Base-by-base conservation (phyloP, 768 basidiomycete genomes). In the Leucogyrophana mollusca region DNA sequence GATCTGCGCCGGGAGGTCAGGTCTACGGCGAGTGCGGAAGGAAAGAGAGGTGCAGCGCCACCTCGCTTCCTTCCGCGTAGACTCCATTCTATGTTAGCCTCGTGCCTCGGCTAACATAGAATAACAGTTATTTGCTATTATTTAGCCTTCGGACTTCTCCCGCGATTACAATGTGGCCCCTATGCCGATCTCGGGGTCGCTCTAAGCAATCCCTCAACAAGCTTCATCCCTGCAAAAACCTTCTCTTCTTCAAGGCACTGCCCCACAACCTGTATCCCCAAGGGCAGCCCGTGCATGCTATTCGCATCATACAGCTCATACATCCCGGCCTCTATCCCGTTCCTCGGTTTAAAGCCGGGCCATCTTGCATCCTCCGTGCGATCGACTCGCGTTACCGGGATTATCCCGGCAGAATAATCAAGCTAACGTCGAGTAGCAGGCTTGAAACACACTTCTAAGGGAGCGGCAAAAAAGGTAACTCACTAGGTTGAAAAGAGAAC, bases 231-330 rank as follows among this genome's bases (percentile, higher is more conserved):
- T 58, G 78, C 77, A 5, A 85, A 53, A 4, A 81, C 81, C 61
- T 82, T 81, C 65, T 86, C 84, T 62, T 86, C 84, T 59, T 83
- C 78, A 24, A 83, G 66, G 34, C 77, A 64, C 45, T 71, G 62
- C 7, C 80, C 80, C 1, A 76, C 72, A 21, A 84, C 55, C 57
- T 84, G 82, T 11, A 83, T 73, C 3, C 80, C 78, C 3, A 84
- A 54, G 2, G 83, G 81, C 9, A 83, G 67, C 8, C 82, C 82
- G 49, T 79, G 72, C 77, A 82, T 81, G 45, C 72, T 70, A 23
- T 76, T 65, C 3, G 74, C 68, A 36, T 82, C 72, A 49, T 84
- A 85, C 3, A 70, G 68, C 1, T 67, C 58, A 52, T 77, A 78
- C 0, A 71, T 68, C 11, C 62, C 67, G 37, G 56, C 56, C 45